phyloP scores from a whole-genome alignment of 108 stramenopile genomes.

The Fragilariopsis cylindrus region DNA sequence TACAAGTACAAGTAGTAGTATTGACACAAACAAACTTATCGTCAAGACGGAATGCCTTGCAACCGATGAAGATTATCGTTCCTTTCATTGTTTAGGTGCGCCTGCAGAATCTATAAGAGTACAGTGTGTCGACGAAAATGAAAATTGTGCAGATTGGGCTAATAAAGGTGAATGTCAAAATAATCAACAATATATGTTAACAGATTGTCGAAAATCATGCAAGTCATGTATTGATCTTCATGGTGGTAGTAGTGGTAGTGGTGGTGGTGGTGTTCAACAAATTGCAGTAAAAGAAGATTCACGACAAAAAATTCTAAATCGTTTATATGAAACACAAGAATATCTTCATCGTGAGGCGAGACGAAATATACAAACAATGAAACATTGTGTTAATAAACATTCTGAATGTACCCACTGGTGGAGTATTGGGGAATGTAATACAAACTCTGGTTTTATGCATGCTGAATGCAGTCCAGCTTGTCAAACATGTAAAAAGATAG shows the following conservation, averaged over 20 bases:
- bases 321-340: conserved; percentile 26
- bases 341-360: conserved; percentile 17
- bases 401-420: conserved; percentile 60
- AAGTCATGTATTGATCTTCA: conserved; percentile 38
- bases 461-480: conserved; percentile 40
- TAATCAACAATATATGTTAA: conserved; percentile 68
- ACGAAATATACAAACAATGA: conserved; percentile 6
- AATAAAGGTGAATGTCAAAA: conserved; percentile 49
- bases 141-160: conserved; percentile 45
- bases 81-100: conserved; percentile 18
- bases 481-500: conserved; percentile 15
- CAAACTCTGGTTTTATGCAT: conserved; percentile 56
- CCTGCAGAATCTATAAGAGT: conserved; percentile 9
- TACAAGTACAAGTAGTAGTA: no score
- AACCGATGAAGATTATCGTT: conserved; percentile 5
- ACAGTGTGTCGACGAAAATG: conserved; percentile 24
- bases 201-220: conserved; percentile 60
- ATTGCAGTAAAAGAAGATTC: conserved; percentile 9
- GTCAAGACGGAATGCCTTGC: conserved; percentile 23
- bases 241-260: neutral
- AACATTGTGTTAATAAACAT: conserved; percentile 51
- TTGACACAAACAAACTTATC: no score
- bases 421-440: conserved; percentile 50
- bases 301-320: conserved; percentile 13
- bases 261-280: conserved; percentile 2